Percentiles rank a stretch among this genome's conserved stretches.
Conservation (phyloP, 164 flowering plant species). For the Chloranthus sessilifolius region DNA sequence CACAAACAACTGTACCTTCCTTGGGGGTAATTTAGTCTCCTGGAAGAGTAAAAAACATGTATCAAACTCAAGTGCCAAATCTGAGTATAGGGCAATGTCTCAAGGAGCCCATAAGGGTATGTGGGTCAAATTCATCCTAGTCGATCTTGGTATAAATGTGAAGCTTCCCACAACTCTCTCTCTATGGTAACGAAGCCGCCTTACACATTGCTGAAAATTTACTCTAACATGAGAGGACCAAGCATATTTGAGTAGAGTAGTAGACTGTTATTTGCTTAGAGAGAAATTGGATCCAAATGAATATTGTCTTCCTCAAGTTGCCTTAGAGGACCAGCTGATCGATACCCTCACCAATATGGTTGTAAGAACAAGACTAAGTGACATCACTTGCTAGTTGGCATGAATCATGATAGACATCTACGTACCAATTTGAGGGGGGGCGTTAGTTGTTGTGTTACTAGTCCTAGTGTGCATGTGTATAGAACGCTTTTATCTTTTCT, state of each 20-base stretch:
- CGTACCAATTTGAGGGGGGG: too few relatives aligned
- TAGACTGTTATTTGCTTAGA: too few relatives aligned
- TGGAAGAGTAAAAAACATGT: background rate
- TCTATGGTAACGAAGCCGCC: background rate
- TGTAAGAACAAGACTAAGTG: too few relatives aligned
- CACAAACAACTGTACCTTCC: background rate
- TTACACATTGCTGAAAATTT: too few relatives aligned
- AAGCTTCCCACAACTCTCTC: background rate
- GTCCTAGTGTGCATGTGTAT: too few relatives aligned
- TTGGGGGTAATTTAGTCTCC: background rate
- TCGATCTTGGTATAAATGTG: background rate
- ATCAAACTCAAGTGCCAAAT: background rate
- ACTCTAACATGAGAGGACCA: too few relatives aligned
- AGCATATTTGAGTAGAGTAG: too few relatives aligned
- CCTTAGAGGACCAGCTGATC: background rate
- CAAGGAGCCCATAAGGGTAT: background rate
- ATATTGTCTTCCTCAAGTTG: too few relatives aligned
- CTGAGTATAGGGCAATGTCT: background rate
- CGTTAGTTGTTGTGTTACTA: too few relatives aligned
- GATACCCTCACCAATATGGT: background rate
- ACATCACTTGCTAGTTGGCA: too few relatives aligned
- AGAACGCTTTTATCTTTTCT: too few relatives aligned
- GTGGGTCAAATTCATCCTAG: background rate
- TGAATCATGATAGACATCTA: too few relatives aligned
- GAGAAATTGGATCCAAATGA: background rate